Evolutionary conservation across 257 asterid species (phyloP).

Genomic region (Solanum chmielewskii): DNA sequence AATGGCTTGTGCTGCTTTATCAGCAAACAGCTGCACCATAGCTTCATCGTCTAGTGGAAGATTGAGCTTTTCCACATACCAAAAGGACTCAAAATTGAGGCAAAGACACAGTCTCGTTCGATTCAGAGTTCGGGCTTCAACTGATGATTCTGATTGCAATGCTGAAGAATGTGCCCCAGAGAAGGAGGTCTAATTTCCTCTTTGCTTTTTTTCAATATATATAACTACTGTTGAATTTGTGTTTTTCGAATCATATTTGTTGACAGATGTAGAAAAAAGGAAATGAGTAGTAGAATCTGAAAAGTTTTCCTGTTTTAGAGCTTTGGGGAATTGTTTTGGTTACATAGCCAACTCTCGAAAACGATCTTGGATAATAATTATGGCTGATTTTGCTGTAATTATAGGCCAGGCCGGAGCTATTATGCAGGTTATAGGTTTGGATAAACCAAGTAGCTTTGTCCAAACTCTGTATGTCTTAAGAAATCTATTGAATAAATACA

Average conservation of each 20-base stretch:
- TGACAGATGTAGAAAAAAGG: not conserved
- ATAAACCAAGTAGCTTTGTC: not conserved
- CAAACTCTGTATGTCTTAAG: not conserved
- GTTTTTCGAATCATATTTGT: not conserved
- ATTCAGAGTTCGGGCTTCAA: slow-evolving; percentile 30
- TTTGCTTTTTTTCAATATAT: not conserved
- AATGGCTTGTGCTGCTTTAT: slow-evolving; percentile 32
- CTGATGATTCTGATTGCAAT: slow-evolving; percentile 61
- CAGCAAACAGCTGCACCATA: slow-evolving; percentile 31
- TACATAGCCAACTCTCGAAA: not conserved
- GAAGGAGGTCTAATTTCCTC: slow-evolving; percentile 52
- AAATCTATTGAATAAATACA: not conserved
- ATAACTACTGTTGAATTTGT: not conserved
- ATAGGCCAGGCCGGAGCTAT: not conserved
- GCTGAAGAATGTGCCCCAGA: slow-evolving; percentile 93
- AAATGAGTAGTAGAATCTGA: not conserved
- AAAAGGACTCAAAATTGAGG: slow-evolving; percentile 2
- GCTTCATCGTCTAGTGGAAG: slow-evolving; percentile 18
- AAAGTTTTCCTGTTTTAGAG: no score
- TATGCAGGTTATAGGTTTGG: not conserved
- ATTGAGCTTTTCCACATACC: slow-evolving; percentile 19
- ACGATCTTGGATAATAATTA: not conserved
- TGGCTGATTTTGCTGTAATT: not conserved
- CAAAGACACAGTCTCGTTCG: slow-evolving; percentile 19
- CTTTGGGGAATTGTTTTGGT: not conserved